Percentiles rank a stretch among this genome's conserved stretches.
Conservation (phyloP, 495 filamentous ascomycete genomes). For the Penicillium antarcticum region DNA sequence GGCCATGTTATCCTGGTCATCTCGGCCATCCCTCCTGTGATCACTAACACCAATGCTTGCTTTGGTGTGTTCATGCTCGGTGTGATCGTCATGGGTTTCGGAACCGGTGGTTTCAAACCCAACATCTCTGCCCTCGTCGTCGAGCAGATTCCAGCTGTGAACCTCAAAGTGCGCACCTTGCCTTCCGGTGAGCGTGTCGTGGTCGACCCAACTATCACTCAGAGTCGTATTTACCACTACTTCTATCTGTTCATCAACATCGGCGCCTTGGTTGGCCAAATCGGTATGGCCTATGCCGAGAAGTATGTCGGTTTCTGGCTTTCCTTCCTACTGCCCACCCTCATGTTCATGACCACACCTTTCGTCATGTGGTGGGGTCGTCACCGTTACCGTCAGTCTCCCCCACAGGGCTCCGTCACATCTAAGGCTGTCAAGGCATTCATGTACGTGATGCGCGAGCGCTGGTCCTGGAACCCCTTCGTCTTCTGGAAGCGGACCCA, state of each 20-base stretch:
- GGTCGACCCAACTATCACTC: conserved; percentile 59
- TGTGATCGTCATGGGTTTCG: conserved; percentile 52
- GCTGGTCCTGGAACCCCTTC: conserved; percentile 56
- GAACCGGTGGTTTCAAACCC: conserved; percentile 57
- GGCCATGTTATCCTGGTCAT: conserved; percentile 65
- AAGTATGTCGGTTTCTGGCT: conserved; percentile 77
- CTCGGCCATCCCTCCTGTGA: conserved; percentile 59
- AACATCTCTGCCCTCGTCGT: conserved; percentile 61
- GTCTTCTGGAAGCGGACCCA: conserved; percentile 33
- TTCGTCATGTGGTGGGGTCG: conserved; percentile 57
- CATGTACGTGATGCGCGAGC: conserved; percentile 54
- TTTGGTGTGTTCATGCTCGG: conserved; percentile 56
- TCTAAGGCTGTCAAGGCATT: conserved; percentile 54
- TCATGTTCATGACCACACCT: conserved; percentile 56
- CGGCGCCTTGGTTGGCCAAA: conserved; percentile 48
- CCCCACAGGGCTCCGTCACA: conserved; percentile 63
- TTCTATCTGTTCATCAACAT: conserved; percentile 54
- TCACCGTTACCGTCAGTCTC: conserved; percentile 54
- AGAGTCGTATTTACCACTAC: conserved; percentile 33
- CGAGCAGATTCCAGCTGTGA: conserved; percentile 44
- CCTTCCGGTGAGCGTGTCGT: conserved; percentile 60
- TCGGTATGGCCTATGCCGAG: conserved; percentile 63
- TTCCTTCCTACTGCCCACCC: conserved; percentile 60
- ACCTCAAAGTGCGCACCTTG: conserved; percentile 26
- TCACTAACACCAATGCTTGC: conserved; percentile 50